Evolutionary conservation across 768 basidiomycete species (phyloP), one percentile per base, ranked within the genome.

Genomic region (Pulveroboletus sp.): DNA sequence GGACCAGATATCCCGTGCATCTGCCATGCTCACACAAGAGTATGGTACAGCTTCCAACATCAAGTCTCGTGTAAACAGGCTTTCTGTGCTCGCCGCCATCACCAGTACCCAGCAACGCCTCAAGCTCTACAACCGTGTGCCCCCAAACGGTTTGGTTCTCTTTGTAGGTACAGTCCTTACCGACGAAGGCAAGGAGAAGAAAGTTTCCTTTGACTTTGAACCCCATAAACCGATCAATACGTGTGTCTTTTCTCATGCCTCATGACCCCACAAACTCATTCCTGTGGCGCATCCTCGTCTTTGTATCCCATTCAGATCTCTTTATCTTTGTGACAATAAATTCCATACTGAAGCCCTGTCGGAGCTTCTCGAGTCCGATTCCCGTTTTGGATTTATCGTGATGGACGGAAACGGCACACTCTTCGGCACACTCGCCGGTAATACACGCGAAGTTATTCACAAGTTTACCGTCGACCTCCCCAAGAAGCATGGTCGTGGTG

Each of bases 401-500:
- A 98, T 98, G 95, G 95, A 97, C 63, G 91, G 93, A 75, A 97
- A 97, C 69, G 95, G 95, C 32, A 90, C 93, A 6, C 85, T 99
- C 31, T 98, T 97, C 60, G 97, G 97, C 49, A 90, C 88, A 5
- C 82, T 99, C 47, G 84, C 95, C 0, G 97, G 97, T 40, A 98
- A 98, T 71, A 95, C 97, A 17, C 92, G 97, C 55, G 94, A 97
- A 57, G 83, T 99, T 44, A 78, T 95, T 48, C 97, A 99, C 75
- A 98, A 98, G 71, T 97, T 98, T 75, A 92, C 92, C 17, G 97
- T 99, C 66, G 97, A 98, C 71, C 80, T 98, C 10, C 97, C 97
- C 36, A 99, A 99, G 78, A 99, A 99, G 77, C 97, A 98, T 69
- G 95, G 95, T 55, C 94, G 97, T 78, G 97, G 97, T 82, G 97